Evolutionary conservation across 1,284 basidiomycete species (phyloP).

Genomic region (Ceratobasidium sp.): DNA sequence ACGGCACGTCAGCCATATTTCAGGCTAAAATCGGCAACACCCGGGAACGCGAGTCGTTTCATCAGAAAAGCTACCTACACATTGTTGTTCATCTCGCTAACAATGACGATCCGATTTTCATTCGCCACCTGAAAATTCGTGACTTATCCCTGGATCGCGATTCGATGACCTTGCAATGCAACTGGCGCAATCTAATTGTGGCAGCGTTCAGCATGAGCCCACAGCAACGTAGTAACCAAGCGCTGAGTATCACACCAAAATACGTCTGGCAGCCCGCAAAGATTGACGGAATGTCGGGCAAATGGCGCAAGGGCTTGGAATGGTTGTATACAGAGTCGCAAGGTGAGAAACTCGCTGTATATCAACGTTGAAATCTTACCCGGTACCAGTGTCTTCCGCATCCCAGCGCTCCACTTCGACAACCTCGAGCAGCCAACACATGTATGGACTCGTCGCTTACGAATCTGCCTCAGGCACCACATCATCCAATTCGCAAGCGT

Average conservation of each 20-base stretch:
- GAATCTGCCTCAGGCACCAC: slow-evolving; percentile 23
- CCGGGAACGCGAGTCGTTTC: slow-evolving; percentile 8
- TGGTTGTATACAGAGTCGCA: slow-evolving; percentile 32
- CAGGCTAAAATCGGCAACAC: slow-evolving; percentile 1
- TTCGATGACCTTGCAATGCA: slow-evolving; percentile 28
- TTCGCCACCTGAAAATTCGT: slow-evolving; percentile 25
- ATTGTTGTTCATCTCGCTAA: slow-evolving; percentile 28
- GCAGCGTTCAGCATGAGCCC: slow-evolving; percentile 14
- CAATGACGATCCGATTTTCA: slow-evolving; percentile 25
- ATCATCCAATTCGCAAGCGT: not conserved
- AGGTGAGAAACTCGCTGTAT: not conserved
- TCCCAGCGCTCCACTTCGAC: slow-evolving; percentile 33
- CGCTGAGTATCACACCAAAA: not conserved
- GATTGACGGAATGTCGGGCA: slow-evolving; percentile 28
- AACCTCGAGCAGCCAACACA: slow-evolving; percentile 30
- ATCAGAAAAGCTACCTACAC: slow-evolving; percentile 21
- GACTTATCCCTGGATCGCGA: slow-evolving; percentile 21
- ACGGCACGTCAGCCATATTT: slow-evolving; percentile 25
- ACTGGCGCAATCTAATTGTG: slow-evolving; percentile 16
- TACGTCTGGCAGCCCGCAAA: slow-evolving; percentile 31
- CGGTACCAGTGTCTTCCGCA: not conserved
- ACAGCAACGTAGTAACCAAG: slow-evolving; percentile 23
- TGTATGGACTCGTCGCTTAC: slow-evolving; percentile 33
- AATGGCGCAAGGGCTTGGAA: slow-evolving; percentile 27
- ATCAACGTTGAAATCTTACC: not conserved